Base-by-base conservation (phyloP, 2,329 filamentous ascomycete genomes). In the Anisogramma anomala region DNA sequence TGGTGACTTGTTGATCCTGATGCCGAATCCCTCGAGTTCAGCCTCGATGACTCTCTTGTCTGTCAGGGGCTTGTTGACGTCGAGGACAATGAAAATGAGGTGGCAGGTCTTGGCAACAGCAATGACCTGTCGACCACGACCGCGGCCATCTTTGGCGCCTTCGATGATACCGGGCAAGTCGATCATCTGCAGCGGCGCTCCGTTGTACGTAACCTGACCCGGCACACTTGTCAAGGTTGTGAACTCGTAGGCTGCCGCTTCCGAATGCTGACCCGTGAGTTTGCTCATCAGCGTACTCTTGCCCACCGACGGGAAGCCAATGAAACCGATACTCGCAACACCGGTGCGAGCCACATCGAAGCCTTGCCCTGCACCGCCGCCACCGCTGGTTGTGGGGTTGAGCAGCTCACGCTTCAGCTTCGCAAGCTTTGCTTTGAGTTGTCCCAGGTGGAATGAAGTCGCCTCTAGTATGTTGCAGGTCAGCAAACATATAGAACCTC, bases 101-200 rank as follows among this genome's bases (percentile, higher is more conserved):
- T 98, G 84, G 67, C 91, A 98, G 14, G 91, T 96, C 71, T 98
- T 98, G 46, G 91, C 89, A 36, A 98, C 91, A 7, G 91, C 91
- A 68, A 98, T 98, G 57, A 98, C 91, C 67, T 98, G 91, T 53
- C 89, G 79, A 72, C 91, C 91, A 71, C 91, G 80, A 68, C 91
- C 91, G 59, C 94, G 93, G 50, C 91, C 91, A 60, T 98, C 91
- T 65, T 98, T 96, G 53, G 91, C 91, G 58, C 91, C 91, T 63
- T 96, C 85, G 52, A 98, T 98, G 56, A 98, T 98, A 77, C 91
- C 91, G 1, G 91, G 91, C 57, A 98, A 71, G 73, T 98, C 91
- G 49, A 98, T 84, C 67, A 98, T 96, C 64, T 98, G 91, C 53
- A 98, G 82, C 55, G 94, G 94, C 35, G 91, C 91, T 45, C 72